A percentile compares a stretch with the other conserved stretches of the same genome.
phyloP scores from a whole-genome alignment of 2,329 filamentous ascomycete genomes.

The Clarireedia homoeocarpa region DNA sequence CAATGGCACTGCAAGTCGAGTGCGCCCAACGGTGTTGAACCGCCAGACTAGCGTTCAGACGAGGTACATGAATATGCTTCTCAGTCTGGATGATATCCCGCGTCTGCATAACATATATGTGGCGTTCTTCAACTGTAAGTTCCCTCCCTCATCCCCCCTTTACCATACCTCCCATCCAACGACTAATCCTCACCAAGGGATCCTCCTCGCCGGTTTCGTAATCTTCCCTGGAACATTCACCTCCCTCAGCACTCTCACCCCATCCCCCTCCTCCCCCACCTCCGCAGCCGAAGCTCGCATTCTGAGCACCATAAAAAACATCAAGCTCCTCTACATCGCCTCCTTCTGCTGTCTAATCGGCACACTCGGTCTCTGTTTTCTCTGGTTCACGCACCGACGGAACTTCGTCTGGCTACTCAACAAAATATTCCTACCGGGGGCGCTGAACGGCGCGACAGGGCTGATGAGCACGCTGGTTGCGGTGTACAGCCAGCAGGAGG shows the following conservation, averaged over 20 bases:
- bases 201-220: conserved; percentile 26
- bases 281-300: conserved; percentile 12
- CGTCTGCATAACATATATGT: conserved; percentile 25
- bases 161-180: not conserved
- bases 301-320: conserved; percentile 17
- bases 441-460: conserved; percentile 22
- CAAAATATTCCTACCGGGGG: conserved; percentile 24
- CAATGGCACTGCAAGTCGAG: not conserved
- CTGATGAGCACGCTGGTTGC: conserved; percentile 24
- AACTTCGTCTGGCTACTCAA: conserved; percentile 27
- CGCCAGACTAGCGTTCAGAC: conserved; percentile 22
- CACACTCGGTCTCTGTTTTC: conserved; percentile 19
- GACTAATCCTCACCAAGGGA: conserved; percentile 1
- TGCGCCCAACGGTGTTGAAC: not conserved
- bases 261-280: conserved; percentile 10
- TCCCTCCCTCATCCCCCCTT: not conserved
- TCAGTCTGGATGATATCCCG: conserved; percentile 25
- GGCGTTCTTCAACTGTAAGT: conserved; percentile 23
- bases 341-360: conserved; percentile 20
- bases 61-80: conserved; percentile 25
- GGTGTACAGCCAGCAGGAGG: conserved; percentile 21
- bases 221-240: conserved; percentile 28
- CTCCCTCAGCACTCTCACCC: conserved; percentile 1
- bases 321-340: conserved; percentile 20
- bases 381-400: conserved; percentile 16